Evolutionary conservation across 139 green algal species (phyloP), one percentile per base, ranked within the genome.

Genomic region (Pseudopediastrum boryanum): DNA sequence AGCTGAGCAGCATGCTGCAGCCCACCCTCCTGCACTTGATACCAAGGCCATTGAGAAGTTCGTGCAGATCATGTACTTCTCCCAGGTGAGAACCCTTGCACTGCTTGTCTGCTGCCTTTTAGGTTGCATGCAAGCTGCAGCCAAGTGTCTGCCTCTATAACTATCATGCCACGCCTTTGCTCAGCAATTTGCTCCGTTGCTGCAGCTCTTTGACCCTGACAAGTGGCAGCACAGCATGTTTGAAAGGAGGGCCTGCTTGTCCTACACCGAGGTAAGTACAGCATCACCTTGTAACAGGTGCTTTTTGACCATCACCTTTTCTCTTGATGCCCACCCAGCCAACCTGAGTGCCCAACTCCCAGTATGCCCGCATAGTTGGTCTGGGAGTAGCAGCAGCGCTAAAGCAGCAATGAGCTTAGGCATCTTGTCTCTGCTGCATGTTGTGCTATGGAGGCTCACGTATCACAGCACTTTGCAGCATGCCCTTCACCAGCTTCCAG

Each of bases 11-110:
- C 71, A n/a, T n/a, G n/a, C n/a, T n/a, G n/a, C 71, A 44, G 54
- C 67, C 8, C 52, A 54, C 52, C 54, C 41, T 10, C 35, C 35
- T 7, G 38, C 58, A 27, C n/a, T 69, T 2, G 71, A 78, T 58
- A 4, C 6, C 25, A 38, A 67, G 19, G 51, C 48, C 70, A 8
- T 66, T 48, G 33, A 39, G 19, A 74, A 68, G 68, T 36, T 83
- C 10, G 44, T 83, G 46, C 44, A 78, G 58, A 35, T 83, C 16
- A 35, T 83, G 56, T 83, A 83, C 69, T 83, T 77, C 50, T 54
- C 68, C 19, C 67, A 83, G 68, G 78, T 83, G 58, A 8, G 71
- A 4, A 12, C 12, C 4, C n/a, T n/a, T n/a, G n/a, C n/a, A n/a
- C n/a, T n/a, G n/a, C n/a, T 35, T 27, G 31, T 39, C 9, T 68